These are phyloP conservation scores for Aspergillus udagawae DNA, from an alignment of 2,329 filamentous ascomycete species.

Conservation along the genomic window DNA sequence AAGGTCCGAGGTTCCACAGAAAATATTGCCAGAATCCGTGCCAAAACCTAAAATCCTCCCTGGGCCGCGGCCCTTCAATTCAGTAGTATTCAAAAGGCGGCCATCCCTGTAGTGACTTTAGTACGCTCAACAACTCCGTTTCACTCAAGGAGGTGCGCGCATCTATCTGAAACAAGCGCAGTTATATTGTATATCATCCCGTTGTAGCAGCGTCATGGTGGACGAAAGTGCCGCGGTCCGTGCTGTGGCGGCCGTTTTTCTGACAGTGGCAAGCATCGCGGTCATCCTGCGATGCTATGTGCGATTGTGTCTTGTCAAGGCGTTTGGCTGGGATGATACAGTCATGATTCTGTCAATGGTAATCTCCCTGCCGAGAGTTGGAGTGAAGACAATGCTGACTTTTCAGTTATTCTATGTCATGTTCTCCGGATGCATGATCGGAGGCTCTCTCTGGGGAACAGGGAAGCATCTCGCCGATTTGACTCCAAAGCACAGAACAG, in stretches of 20 bases:
- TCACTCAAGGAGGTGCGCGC: too few species aligned
- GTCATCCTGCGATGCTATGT: slow-evolving; percentile 40
- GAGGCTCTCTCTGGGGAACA: slow-evolving; percentile 20
- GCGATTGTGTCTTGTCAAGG: slow-evolving; percentile 36
- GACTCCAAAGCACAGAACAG: slow-evolving; percentile 4
- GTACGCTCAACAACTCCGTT: not conserved
- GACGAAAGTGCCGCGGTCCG: slow-evolving; percentile 9
- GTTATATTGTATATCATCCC: too few species aligned
- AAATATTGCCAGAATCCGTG: not conserved
- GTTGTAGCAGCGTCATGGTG: slow-evolving; percentile 4
- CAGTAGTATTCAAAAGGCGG: not conserved
- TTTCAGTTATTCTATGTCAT: slow-evolving; percentile 17
- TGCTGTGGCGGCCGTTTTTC: slow-evolving; percentile 32
- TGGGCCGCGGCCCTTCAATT: too few species aligned
- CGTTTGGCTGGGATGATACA: slow-evolving; percentile 34
- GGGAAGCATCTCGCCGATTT: slow-evolving; percentile 15
- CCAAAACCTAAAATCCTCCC: too few species aligned
- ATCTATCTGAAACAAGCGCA: too few species aligned
- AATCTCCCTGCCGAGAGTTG: not conserved
- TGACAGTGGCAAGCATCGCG: slow-evolving; percentile 37
- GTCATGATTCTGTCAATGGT: slow-evolving; percentile 31
- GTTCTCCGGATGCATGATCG: slow-evolving; percentile 19
- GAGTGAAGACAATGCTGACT: not conserved
- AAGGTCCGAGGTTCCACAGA: not conserved
- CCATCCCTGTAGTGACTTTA: not conserved